Percentiles rank a stretch among this genome's conserved stretches.
Evolutionary conservation across 106 monocot species (phyloP).

Genomic region (Apostasia shenzhenica): DNA sequence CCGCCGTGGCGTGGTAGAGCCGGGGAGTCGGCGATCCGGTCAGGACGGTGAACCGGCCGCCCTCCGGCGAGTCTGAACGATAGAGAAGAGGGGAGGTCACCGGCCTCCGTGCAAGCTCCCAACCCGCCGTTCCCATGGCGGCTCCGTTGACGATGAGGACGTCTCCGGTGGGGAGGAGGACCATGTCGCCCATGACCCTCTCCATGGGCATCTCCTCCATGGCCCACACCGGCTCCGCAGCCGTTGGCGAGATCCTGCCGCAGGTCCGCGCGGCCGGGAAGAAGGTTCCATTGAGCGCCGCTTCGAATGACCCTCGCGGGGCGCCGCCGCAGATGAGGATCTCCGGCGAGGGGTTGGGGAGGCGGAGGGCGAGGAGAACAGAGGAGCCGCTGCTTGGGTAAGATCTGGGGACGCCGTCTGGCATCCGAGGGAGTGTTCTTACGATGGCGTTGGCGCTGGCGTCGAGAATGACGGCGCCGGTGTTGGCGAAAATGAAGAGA

Average conservation of each 20-base stretch:
- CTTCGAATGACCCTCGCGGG: conserved; percentile 34
- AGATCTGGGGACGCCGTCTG: conserved; percentile 48
- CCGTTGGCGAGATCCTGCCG: conserved; percentile 51
- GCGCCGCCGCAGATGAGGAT: conserved; percentile 81
- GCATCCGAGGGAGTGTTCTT: conserved; percentile 38
- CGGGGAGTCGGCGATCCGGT: conserved; percentile 17
- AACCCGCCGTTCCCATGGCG: conserved; percentile 60
- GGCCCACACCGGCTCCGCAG: conserved; percentile 29
- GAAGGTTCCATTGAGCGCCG: conserved; percentile 8
- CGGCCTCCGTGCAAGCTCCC: conserved; percentile 56
- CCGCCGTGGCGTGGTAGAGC: conserved; percentile 66
- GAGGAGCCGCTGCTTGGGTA: conserved; percentile 86
- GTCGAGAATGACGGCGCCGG: conserved; percentile 49
- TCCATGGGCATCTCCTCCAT: conserved; percentile 62
- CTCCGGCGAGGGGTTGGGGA: conserved; percentile 30
- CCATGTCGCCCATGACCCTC: conserved; percentile 74
- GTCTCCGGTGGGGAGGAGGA: conserved; percentile 69
- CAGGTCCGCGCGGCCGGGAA: conserved; percentile 27
- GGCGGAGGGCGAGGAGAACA: conserved; percentile 51
- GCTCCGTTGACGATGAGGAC: conserved; percentile 78
- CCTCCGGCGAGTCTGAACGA: conserved; percentile 6
- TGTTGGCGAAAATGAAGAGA: conserved; percentile 83
- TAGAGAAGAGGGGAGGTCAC: conserved; percentile 48
- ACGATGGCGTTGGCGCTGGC: conserved; percentile 35
- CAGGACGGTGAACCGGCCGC: conserved; percentile 35